phyloP scores from a whole-genome alignment of 2,329 filamentous ascomycete genomes.

The Leptographium flavum region DNA sequence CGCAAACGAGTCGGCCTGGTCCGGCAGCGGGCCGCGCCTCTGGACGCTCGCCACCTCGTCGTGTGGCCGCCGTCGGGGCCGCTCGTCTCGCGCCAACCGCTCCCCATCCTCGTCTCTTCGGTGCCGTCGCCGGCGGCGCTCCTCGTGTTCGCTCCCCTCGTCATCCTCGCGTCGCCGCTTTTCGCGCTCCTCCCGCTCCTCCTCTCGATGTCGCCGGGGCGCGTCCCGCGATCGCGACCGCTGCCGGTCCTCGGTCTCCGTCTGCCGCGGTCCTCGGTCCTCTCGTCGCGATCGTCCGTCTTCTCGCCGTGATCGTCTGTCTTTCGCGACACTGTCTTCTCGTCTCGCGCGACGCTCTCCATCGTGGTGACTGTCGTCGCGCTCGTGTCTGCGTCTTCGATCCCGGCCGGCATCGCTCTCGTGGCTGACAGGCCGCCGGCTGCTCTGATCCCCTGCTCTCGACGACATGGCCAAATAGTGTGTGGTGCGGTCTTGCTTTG shows the following conservation, averaged over 20 bases:
- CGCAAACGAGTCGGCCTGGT: conserved; percentile 46
- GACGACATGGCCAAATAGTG: background rate
- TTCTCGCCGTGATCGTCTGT: conserved; percentile 15
- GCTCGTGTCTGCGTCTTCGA: background rate
- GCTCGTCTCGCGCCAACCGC: background rate
- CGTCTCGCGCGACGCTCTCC: too few relatives aligned
- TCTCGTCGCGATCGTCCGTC: conserved; percentile 17
- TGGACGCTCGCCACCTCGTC: conserved; percentile 11
- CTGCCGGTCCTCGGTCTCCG: background rate
- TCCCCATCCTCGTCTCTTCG: background rate
- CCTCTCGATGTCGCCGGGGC: background rate
- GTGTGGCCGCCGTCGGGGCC: too few relatives aligned
- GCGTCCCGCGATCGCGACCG: background rate
- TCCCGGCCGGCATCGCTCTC: background rate
- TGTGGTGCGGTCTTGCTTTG: too few relatives aligned
- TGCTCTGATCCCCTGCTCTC: background rate
- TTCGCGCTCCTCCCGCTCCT: conserved; percentile 10
- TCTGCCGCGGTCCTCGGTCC: conserved; percentile 13
- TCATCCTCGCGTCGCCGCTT: conserved; percentile 2
- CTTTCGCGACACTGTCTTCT: conserved; percentile 12
- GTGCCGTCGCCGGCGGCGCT: background rate
- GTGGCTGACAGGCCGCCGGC: background rate
- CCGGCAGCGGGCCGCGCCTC: conserved; percentile 38
- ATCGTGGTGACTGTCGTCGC: conserved; percentile 11
- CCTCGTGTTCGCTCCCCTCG: background rate